phyloP scores from a whole-genome alignment of 768 basidiomycete genomes.

The Pleurotus tuoliensis region DNA sequence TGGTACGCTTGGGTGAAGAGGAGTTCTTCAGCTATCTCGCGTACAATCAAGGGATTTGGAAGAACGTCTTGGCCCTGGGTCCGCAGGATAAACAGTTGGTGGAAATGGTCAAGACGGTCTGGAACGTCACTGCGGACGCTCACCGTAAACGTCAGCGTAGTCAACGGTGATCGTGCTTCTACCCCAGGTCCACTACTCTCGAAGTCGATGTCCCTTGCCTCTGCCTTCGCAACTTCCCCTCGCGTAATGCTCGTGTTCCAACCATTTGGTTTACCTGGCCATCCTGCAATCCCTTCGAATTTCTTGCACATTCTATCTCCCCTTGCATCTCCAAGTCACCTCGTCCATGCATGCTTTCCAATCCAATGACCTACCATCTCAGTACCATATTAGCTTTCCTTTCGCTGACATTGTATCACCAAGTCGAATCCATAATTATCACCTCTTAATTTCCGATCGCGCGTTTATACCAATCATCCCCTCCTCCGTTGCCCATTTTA shows the following conservation, averaged over 20 bases:
- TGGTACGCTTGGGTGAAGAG: slow-evolving; percentile 35
- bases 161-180: background rate
- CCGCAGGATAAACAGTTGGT: slow-evolving; percentile 41
- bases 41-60: slow-evolving; percentile 63
- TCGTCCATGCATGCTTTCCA: background rate
- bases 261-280: background rate
- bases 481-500: background rate
- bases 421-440: slow-evolving; percentile 1
- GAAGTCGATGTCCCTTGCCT: background rate
- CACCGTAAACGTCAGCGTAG: slow-evolving; percentile 28
- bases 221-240: slow-evolving; percentile 3
- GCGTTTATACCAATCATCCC: background rate
- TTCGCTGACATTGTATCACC: slow-evolving; percentile 8
- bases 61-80: slow-evolving; percentile 55
- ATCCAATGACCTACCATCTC: background rate
- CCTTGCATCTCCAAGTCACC: background rate
- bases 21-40: slow-evolving; percentile 31
- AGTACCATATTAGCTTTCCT: slow-evolving; percentile 3
- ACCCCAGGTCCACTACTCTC: no score
- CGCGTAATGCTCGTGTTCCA: slow-evolving; percentile 4
- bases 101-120: slow-evolving; percentile 53
- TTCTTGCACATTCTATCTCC: background rate
- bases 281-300: background rate
- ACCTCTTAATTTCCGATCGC: background rate
- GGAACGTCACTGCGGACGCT: slow-evolving; percentile 76